phyloP scores from a whole-genome alignment of 2,329 filamentous ascomycete genomes.

The Paraphoma chrysanthemicola region DNA sequence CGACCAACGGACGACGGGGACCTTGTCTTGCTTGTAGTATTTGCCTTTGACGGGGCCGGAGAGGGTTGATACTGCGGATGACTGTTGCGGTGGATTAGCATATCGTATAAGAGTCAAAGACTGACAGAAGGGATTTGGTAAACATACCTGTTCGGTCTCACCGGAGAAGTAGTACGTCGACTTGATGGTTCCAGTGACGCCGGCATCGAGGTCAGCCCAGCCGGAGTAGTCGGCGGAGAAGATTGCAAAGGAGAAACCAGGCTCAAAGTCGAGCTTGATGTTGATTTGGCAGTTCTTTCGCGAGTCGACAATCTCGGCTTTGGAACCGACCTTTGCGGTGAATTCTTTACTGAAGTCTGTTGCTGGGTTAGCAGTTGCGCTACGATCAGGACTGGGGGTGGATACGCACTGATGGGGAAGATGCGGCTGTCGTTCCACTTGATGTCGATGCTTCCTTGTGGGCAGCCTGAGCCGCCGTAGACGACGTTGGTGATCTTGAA shows the following conservation, averaged over 20 bases:
- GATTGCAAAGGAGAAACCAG: conserved; percentile 47
- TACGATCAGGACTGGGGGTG: background rate
- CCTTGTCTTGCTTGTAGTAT: conserved; percentile 55
- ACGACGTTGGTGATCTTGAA: conserved; percentile 42
- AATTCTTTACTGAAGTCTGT: conserved; percentile 41
- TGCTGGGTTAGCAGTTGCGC: background rate
- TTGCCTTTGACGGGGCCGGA: conserved; percentile 51
- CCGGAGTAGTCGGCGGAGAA: conserved; percentile 45
- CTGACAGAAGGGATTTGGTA: conserved; percentile 1
- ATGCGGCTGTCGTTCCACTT: conserved; percentile 38
- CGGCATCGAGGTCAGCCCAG: conserved; percentile 43
- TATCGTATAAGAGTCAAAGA: background rate
- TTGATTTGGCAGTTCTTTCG: conserved; percentile 50
- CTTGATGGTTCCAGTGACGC: conserved; percentile 44
- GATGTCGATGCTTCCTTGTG: conserved; percentile 44
- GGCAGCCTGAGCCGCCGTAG: conserved; percentile 44
- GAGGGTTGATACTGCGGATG: conserved; percentile 30
- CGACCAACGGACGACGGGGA: conserved; percentile 36
- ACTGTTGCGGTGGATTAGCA: conserved; percentile 5
- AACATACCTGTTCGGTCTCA: conserved; percentile 32
- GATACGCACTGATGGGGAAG: conserved; percentile 39
- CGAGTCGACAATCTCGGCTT: conserved; percentile 29
- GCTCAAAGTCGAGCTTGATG: conserved; percentile 38
- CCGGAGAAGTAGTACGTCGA: conserved; percentile 48
- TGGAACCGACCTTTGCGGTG: conserved; percentile 38